A percentile compares a stretch with the other conserved stretches of the same genome.
phyloP scores from a whole-genome alignment of 2,329 filamentous ascomycete species.

The Apiospora hydei region DNA sequence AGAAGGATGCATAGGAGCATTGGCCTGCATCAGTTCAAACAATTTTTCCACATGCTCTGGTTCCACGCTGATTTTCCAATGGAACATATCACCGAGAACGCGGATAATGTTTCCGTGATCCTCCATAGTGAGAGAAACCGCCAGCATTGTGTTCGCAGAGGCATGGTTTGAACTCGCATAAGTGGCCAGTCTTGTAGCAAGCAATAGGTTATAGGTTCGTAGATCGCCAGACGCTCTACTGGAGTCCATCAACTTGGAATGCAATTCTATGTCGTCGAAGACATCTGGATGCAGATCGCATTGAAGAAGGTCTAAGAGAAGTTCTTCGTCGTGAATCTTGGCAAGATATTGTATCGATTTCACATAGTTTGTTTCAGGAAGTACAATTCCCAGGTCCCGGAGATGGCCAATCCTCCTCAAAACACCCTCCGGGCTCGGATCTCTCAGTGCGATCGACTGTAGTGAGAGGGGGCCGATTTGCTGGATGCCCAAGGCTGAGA shows the following conservation, averaged over 20 bases:
- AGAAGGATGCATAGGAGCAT: conserved; percentile 32
- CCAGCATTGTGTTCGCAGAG: conserved; percentile 45
- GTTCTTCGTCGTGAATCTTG: conserved; percentile 57
- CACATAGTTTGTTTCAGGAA: conserved; percentile 70
- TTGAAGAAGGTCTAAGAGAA: conserved; percentile 54
- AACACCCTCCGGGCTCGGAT: conserved; percentile 63
- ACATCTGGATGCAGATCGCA: conserved; percentile 64
- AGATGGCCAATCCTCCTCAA: conserved; percentile 66
- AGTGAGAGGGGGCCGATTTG: conserved; percentile 78
- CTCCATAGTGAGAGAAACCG: conserved; percentile 38
- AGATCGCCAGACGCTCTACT: conserved; percentile 48
- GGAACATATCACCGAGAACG: conserved; percentile 48
- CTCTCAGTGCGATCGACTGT: conserved; percentile 77
- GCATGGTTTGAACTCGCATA: conserved; percentile 39
- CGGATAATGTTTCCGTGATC: conserved; percentile 39
- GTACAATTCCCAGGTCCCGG: conserved; percentile 65
- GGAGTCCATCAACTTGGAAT: conserved; percentile 47
- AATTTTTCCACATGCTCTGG: conserved; percentile 40
- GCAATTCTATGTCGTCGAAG: conserved; percentile 55
- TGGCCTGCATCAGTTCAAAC: conserved; percentile 37
- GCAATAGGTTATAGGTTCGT: conserved; percentile 51
- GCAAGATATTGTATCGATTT: conserved; percentile 71
- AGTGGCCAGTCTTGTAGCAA: conserved; percentile 50
- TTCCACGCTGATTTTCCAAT: conserved; percentile 43
- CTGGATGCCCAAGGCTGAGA: conserved; percentile 75